These are phyloP conservation scores for Candida manassasensis DNA, from an alignment of 805 yeast genomes.

Conservation along the genomic window DNA sequence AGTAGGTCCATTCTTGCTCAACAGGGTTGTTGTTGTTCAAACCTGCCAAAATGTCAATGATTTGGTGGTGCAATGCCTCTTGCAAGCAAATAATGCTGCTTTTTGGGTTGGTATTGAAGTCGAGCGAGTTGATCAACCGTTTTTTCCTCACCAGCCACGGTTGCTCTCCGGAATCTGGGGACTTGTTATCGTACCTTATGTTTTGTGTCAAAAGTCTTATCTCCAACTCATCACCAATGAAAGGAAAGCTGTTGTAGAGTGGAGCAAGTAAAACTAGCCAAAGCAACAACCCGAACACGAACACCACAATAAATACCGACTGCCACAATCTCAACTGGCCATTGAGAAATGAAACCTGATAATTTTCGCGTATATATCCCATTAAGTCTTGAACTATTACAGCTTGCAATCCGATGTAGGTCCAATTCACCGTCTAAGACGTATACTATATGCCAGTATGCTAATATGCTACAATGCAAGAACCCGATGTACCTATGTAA, in stretches of 20 bases:
- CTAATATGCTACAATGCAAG: no score
- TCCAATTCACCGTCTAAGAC: no score
- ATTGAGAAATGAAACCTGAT: no score
- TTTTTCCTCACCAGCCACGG: constrained; percentile 42
- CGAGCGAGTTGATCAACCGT: constrained; percentile 36
- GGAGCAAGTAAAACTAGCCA: constrained; percentile 6
- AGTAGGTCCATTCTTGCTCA: constrained; percentile 26
- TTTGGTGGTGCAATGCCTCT: constrained; percentile 36
- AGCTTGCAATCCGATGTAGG: no score
- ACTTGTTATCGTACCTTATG: constrained; percentile 39
- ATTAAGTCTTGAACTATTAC: no score
- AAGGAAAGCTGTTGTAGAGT: background rate
- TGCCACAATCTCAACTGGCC: no score
- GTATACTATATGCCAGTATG: no score
- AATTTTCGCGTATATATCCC: no score
- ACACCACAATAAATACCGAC: constrained; percentile 27
- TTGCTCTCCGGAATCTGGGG: constrained; percentile 33
- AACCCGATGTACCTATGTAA: no score
- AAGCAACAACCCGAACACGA: constrained; percentile 19
- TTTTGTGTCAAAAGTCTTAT: constrained; percentile 38
- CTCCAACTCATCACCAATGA: constrained; percentile 12
- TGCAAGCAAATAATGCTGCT: constrained; percentile 40
- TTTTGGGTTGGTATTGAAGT: constrained; percentile 13
- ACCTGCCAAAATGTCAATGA: constrained; percentile 26
- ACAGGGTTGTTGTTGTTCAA: constrained; percentile 14